Evolutionary conservation across 768 basidiomycete species (phyloP).

Genomic region (Chiua virens): DNA sequence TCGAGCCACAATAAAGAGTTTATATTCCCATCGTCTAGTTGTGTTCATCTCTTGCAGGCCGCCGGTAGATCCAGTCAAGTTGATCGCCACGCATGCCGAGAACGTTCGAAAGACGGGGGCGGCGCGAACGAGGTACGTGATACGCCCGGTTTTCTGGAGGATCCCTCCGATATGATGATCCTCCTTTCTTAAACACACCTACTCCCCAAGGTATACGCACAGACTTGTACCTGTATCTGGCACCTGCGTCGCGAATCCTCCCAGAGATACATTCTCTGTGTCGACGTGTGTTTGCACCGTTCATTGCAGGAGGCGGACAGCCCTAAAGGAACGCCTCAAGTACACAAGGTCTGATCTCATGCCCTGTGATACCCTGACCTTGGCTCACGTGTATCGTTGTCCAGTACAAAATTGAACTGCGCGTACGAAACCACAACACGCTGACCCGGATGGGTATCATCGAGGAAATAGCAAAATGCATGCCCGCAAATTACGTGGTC

Average conservation of each 20-base stretch:
- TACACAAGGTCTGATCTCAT: constrained; percentile 42
- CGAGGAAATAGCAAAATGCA: constrained; percentile 65
- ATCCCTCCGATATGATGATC: background rate
- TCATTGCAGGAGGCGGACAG: constrained; percentile 44
- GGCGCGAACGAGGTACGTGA: constrained; percentile 59
- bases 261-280: constrained; percentile 69
- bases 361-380: background rate
- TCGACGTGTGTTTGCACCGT: constrained; percentile 49
- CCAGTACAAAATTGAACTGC: constrained; percentile 82
- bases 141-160: background rate
- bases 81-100: constrained; percentile 63
- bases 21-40: constrained; percentile 41
- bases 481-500: constrained; percentile 67
- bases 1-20: background rate
- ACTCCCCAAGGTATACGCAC: constrained; percentile 54
- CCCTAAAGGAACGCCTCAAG: constrained; percentile 27
- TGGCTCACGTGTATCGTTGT: background rate
- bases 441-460: constrained; percentile 60
- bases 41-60: constrained; percentile 78
- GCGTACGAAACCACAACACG: constrained; percentile 75
- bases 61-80: constrained; percentile 73
- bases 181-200: background rate
- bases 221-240: constrained; percentile 71
- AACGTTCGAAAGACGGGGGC: constrained; percentile 62
- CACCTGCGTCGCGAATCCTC: constrained; percentile 65